phyloP scores from a whole-genome alignment of 116 monocot genomes.

The Iris pallida region DNA sequence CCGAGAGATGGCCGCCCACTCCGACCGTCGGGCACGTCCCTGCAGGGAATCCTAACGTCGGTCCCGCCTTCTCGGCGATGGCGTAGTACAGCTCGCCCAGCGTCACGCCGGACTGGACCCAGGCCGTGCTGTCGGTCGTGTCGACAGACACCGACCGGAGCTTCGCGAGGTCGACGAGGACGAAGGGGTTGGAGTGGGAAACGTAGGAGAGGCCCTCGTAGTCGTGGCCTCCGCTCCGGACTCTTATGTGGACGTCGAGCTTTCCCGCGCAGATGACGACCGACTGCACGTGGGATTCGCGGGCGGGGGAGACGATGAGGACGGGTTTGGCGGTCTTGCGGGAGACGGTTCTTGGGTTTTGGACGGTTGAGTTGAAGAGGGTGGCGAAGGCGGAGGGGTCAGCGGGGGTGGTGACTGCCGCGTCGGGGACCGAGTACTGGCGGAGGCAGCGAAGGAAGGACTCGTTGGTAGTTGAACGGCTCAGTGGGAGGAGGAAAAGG shows the following conservation, averaged over 20 bases:
- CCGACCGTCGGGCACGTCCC: constrained; percentile 18
- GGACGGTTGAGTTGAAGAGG: constrained; percentile 12
- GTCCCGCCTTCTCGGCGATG: constrained; percentile 1
- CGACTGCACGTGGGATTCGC: constrained; percentile 13
- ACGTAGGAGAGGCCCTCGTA: constrained; percentile 23
- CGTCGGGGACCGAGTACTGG: background rate
- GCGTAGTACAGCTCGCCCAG: constrained; percentile 24
- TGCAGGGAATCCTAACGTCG: constrained; percentile 9
- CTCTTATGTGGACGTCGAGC: constrained; percentile 9
- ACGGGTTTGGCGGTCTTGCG: background rate
- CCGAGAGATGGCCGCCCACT: constrained; percentile 18
- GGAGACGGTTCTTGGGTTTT: constrained; percentile 5
- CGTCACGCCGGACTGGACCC: constrained; percentile 20
- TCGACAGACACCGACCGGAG: constrained; percentile 5
- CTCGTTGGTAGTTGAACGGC: background rate
- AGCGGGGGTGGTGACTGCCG: background rate
- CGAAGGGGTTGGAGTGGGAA: background rate
- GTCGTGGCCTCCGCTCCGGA: constrained; percentile 28
- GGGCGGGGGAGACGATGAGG: constrained; percentile 8
- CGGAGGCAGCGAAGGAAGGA: constrained; percentile 20
- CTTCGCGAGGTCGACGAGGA: constrained; percentile 14
- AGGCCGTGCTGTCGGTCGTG: background rate
- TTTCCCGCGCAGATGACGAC: background rate
- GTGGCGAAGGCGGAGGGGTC: background rate
- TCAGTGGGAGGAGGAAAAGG: background rate